These are phyloP conservation scores for Chimonanthus praecox DNA, from an alignment of 164 flowering plant genomes.

Conservation along the genomic window DNA sequence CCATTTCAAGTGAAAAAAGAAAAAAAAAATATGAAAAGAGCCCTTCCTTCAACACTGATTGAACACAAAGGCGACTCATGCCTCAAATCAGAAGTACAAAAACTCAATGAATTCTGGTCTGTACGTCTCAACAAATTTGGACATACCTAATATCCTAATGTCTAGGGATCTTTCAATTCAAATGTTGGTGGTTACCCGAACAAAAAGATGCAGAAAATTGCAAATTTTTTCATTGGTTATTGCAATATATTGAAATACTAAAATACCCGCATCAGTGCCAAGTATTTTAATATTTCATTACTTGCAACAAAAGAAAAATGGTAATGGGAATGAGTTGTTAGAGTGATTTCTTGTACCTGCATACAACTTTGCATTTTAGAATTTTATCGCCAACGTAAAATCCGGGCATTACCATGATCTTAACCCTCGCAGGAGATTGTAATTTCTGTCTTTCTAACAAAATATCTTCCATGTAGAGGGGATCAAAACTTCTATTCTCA, in stretches of 20 bases:
- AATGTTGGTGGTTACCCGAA: background rate
- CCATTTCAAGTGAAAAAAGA: background rate
- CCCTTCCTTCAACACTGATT: background rate
- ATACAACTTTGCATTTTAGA: conserved; percentile 74
- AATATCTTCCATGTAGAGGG: conserved; percentile 79
- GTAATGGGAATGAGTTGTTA: background rate
- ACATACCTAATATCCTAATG: background rate
- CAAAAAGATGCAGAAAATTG: background rate
- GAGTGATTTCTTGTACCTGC: conserved; percentile 57
- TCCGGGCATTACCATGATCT: conserved; percentile 93
- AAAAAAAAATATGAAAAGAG: no score
- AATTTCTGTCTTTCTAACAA: conserved; percentile 46
- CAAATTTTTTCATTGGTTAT: background rate
- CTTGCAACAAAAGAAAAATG: background rate
- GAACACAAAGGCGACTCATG: background rate
- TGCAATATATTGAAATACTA: background rate
- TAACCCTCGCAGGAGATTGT: conserved; percentile 49
- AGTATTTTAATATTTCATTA: background rate
- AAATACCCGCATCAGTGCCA: background rate
- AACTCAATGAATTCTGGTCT: background rate
- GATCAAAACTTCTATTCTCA: conserved; percentile 66
- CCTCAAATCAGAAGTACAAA: background rate
- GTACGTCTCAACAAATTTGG: background rate
- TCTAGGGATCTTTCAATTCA: no score
- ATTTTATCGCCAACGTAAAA: conserved; percentile 79